Evolutionary conservation across 228 moss, liverwort and hornwort species (phyloP).

Genomic region (Sphagnum magellanicum): DNA sequence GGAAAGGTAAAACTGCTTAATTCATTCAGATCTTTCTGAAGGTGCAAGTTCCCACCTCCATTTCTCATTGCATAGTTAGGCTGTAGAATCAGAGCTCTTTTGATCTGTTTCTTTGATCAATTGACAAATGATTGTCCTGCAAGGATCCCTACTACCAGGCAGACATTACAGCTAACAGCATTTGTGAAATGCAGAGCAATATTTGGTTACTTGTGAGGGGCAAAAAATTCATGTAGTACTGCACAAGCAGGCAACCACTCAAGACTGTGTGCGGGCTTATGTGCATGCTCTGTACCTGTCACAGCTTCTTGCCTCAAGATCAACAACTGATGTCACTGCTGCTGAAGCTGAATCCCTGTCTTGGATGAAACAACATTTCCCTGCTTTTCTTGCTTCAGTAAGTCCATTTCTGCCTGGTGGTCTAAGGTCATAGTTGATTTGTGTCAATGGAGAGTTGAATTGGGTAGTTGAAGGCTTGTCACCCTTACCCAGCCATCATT

Average conservation of each 20-base stretch:
- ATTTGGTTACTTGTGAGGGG: slow-evolving; percentile 45
- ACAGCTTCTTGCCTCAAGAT: slow-evolving; percentile 33
- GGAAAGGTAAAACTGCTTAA: slow-evolving; percentile 38
- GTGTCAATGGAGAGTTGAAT: too few relatives aligned
- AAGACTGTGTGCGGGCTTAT: slow-evolving; percentile 67
- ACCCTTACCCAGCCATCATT: too few relatives aligned
- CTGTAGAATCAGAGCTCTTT: too few relatives aligned
- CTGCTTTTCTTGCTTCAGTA: slow-evolving; percentile 53
- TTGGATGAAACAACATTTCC: slow-evolving; percentile 68
- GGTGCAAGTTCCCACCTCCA: not conserved
- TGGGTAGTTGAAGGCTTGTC: too few relatives aligned
- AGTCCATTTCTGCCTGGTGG: slow-evolving; percentile 9
- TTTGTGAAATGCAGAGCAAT: slow-evolving; percentile 43
- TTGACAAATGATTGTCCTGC: too few relatives aligned
- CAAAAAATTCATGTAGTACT: slow-evolving; percentile 61
- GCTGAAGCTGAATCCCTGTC: slow-evolving; percentile 44
- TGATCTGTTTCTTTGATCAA: too few relatives aligned
- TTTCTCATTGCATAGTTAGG: not conserved
- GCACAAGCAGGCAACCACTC: slow-evolving; percentile 43
- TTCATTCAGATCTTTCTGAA: not conserved
- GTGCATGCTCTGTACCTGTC: slow-evolving; percentile 66
- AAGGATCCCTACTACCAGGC: too few relatives aligned
- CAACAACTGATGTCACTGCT: slow-evolving; percentile 11
- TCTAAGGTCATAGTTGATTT: too few relatives aligned
- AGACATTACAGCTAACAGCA: too few relatives aligned